These are phyloP conservation scores for Colletotrichum sp. DNA, from an alignment of 2,329 filamentous ascomycete species.

Conservation along the genomic window DNA sequence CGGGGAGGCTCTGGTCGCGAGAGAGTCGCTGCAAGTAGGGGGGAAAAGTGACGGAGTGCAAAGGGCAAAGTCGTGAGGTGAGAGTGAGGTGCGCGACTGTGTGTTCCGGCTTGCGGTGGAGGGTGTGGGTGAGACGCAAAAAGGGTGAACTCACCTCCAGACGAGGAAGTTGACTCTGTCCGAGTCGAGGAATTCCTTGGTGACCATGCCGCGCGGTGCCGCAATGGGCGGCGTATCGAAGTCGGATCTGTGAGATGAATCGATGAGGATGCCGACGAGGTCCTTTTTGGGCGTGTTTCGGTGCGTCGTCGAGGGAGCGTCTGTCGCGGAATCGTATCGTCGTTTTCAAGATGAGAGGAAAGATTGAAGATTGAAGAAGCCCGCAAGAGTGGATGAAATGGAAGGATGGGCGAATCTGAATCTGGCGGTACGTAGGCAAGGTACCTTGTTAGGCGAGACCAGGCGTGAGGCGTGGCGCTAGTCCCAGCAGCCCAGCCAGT, in stretches of 20 bases:
- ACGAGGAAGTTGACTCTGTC: conserved; percentile 74
- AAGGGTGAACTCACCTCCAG: conserved; percentile 65
- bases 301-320: conserved; percentile 12
- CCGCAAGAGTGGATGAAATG: conserved; percentile 22
- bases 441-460: conserved; percentile 24
- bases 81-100: conserved; percentile 12
- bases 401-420: conserved; percentile 22
- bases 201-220: conserved; percentile 34
- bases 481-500: conserved; percentile 15
- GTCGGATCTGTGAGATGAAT: background rate
- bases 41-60: background rate
- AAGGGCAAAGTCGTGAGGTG: background rate
- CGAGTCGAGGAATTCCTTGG: conserved; percentile 70
- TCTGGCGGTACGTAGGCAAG: conserved; percentile 20
- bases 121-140: conserved; percentile 23
- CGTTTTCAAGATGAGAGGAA: conserved; percentile 23
- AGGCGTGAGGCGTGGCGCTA: conserved; percentile 22
- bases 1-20: background rate
- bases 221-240: conserved; percentile 20
- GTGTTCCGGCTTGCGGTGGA: background rate
- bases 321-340: conserved; percentile 2
- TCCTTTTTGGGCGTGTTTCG: background rate
- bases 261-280: background rate
- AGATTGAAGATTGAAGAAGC: conserved; percentile 22
- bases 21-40: background rate